Evolutionary conservation across 306 rosid genomes (phyloP).

Genomic region (Cucumis sativus): Cucumber_9930_V3 NC_026655.2:3150001-3150500

Average conservation of each 20-base stretch:
- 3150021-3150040: constrained; percentile 5
- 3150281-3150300: background rate
- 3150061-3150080: background rate
- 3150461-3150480: background rate
- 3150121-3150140: background rate
- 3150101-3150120: background rate
- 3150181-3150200: background rate
- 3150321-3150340: background rate
- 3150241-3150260: background rate
- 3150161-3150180: background rate
- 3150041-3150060: background rate
- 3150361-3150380: background rate
- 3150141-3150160: background rate
- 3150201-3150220: background rate
- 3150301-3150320: background rate
- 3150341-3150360: background rate
- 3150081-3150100: background rate
- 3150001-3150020: constrained; percentile 12
- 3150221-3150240: background rate
- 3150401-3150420: background rate
- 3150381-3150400: background rate
- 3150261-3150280: background rate
- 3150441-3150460: background rate
- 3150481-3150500: constrained; percentile 74
- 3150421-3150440: background rate